Evolutionary conservation across 805 yeast species (phyloP).

Genomic region (Candida krabiensis): DNA sequence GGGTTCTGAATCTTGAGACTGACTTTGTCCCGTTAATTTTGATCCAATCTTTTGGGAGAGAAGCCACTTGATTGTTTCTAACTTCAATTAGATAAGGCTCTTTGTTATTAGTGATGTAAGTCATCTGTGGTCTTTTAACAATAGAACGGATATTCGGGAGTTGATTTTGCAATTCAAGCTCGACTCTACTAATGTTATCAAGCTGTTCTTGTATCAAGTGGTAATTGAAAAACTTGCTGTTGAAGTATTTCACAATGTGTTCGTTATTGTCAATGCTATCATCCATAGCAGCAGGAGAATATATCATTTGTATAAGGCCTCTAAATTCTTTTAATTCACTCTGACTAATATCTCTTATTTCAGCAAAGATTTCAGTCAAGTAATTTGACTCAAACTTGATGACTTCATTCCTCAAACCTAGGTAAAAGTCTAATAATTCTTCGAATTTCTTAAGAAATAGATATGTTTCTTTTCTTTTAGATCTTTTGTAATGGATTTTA

Average conservation of each 20-base stretch:
- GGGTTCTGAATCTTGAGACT: slow-evolving; percentile 73
- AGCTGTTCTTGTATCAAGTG: slow-evolving; percentile 36
- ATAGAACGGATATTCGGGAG: slow-evolving; percentile 44
- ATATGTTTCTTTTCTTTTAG: slow-evolving; percentile 61
- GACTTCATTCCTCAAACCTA: slow-evolving; percentile 13
- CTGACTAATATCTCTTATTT: slow-evolving; percentile 13
- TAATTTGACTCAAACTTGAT: slow-evolving; percentile 21
- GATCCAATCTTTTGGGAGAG: slow-evolving; percentile 74
- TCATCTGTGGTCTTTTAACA: slow-evolving; percentile 56
- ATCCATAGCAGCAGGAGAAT: slow-evolving; percentile 51
- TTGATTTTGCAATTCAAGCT: slow-evolving; percentile 50
- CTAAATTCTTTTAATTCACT: slow-evolving; percentile 28
- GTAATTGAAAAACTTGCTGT: slow-evolving; percentile 41
- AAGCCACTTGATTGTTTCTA: slow-evolving; percentile 52
- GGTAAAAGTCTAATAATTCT: slow-evolving; percentile 36
- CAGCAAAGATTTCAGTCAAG: slow-evolving; percentile 22
- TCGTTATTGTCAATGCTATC: slow-evolving; percentile 46
- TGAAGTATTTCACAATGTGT: slow-evolving; percentile 39
- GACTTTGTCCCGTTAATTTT: slow-evolving; percentile 68
- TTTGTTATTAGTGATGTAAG: slow-evolving; percentile 55
- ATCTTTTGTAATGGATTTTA: slow-evolving; percentile 58
- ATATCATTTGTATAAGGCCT: slow-evolving; percentile 48
- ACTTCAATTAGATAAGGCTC: slow-evolving; percentile 80
- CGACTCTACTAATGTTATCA: slow-evolving; percentile 44
- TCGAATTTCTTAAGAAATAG: slow-evolving; percentile 47